Evolutionary conservation across 2,329 filamentous ascomycete genomes (phyloP).

Genomic region (Ophiostoma quercus): DNA sequence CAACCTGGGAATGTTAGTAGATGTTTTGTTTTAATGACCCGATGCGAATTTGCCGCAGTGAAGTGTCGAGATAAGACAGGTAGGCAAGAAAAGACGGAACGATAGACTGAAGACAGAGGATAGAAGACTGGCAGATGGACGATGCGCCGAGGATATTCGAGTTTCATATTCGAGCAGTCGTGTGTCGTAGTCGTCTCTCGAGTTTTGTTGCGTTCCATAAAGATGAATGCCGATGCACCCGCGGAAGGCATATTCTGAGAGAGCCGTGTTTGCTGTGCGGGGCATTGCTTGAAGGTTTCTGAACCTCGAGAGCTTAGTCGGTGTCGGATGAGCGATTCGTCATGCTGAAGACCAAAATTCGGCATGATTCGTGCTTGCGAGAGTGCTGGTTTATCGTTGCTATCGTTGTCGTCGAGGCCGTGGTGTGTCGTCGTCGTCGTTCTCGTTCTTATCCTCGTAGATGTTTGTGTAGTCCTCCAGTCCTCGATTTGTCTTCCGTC

Average conservation of each 20-base stretch:
- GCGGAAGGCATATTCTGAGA: no score
- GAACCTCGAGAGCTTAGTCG: no score
- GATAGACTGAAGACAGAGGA: no score
- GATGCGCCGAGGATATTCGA: background rate
- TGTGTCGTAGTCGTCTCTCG: no score
- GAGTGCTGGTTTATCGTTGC: background rate
- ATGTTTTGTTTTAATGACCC: background rate
- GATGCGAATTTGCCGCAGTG: background rate
- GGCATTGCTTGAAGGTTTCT: no score
- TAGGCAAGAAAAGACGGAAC: background rate
- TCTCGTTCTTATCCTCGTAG: background rate
- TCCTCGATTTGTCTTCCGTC: background rate
- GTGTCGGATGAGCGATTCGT: background rate
- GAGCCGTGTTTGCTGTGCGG: no score
- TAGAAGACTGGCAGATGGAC: no score
- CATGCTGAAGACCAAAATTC: background rate
- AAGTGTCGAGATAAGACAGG: background rate
- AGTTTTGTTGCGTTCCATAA: no score
- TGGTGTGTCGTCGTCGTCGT: background rate
- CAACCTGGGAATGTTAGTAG: constrained; percentile 48
- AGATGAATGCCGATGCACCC: no score
- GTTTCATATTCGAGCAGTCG: no score
- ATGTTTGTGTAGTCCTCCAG: background rate
- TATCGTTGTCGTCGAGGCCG: background rate
- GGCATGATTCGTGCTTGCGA: background rate